These are phyloP conservation scores for Kuraishia borneana DNA, from an alignment of 805 yeast genomes.

Conservation along the genomic window DNA sequence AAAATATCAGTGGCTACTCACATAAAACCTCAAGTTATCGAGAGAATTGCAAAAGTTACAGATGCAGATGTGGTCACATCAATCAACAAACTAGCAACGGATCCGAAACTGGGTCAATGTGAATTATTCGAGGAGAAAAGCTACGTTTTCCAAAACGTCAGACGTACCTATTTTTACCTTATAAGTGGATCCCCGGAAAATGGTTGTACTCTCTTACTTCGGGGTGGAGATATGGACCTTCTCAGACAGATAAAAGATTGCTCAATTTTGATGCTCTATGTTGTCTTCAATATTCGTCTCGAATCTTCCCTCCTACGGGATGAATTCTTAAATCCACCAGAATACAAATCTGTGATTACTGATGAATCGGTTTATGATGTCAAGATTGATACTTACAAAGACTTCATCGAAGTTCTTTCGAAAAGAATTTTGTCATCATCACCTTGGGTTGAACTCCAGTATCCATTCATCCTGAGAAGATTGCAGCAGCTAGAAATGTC, in stretches of 20 bases:
- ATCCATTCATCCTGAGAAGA: slow-evolving; percentile 33
- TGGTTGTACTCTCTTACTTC: slow-evolving; percentile 79
- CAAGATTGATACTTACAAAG: slow-evolving; percentile 16
- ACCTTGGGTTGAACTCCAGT: slow-evolving; percentile 67
- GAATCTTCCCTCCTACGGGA: slow-evolving; percentile 71
- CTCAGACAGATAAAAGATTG: slow-evolving; percentile 66
- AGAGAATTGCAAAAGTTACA: slow-evolving; percentile 66
- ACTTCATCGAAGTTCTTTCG: slow-evolving; percentile 20
- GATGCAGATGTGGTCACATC: slow-evolving; percentile 80
- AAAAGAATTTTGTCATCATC: slow-evolving; percentile 66
- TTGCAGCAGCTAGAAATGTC: slow-evolving; percentile 12
- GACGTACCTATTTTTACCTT: slow-evolving; percentile 69
- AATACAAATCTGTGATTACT: slow-evolving; percentile 9
- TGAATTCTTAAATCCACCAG: slow-evolving; percentile 44
- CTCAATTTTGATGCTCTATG: slow-evolving; percentile 69
- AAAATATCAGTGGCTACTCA: slow-evolving; percentile 75
- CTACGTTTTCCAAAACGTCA: slow-evolving; percentile 40
- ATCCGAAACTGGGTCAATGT: slow-evolving; percentile 68
- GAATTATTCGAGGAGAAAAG: slow-evolving; percentile 59
- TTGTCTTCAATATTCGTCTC: slow-evolving; percentile 64
- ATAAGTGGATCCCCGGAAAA: slow-evolving; percentile 62
- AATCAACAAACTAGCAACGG: slow-evolving; percentile 70
- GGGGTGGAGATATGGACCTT: slow-evolving; percentile 62
- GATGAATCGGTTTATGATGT: slow-evolving; percentile 8
- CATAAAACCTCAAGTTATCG: slow-evolving; percentile 72